Percentiles rank a stretch among this genome's conserved stretches.
Conservation (phyloP, 768 basidiomycete genomes). For the Fistulinella prunicolor region DNA sequence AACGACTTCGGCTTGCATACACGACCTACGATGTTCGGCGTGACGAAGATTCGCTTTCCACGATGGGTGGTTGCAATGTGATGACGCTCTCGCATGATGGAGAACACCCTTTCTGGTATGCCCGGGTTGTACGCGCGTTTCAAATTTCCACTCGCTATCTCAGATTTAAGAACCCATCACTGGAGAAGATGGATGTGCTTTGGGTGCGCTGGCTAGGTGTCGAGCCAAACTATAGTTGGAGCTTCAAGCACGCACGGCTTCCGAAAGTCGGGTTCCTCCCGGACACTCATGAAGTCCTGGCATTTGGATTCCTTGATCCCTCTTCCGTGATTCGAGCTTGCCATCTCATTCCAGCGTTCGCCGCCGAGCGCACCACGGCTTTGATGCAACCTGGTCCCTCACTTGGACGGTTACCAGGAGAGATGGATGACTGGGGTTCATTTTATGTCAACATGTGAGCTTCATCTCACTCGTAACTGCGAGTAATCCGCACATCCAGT, state of each 20-base stretch:
- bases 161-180: background rate
- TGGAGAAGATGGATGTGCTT: background rate
- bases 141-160: slow-evolving; percentile 8
- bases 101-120: slow-evolving; percentile 23
- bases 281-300: background rate
- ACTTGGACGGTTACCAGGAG: background rate
- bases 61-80: slow-evolving; percentile 14
- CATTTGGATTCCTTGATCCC: background rate
- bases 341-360: background rate
- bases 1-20: slow-evolving; percentile 3
- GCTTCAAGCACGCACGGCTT: background rate
- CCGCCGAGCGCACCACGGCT: background rate
- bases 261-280: background rate
- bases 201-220: background rate
- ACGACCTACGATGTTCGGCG: slow-evolving; percentile 10
- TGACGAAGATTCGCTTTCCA: slow-evolving; percentile 4
- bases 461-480: too few species aligned
- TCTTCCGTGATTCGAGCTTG: background rate
- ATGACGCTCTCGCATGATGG: slow-evolving; percentile 22
- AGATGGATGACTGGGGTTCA: background rate
- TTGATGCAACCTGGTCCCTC: background rate
- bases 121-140: slow-evolving; percentile 18
- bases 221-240: background rate
- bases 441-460: background rate
- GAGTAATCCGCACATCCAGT: too few species aligned